phyloP scores from a whole-genome alignment of 306 rosid genomes.

The Casuarina equisetifolia region DNA sequence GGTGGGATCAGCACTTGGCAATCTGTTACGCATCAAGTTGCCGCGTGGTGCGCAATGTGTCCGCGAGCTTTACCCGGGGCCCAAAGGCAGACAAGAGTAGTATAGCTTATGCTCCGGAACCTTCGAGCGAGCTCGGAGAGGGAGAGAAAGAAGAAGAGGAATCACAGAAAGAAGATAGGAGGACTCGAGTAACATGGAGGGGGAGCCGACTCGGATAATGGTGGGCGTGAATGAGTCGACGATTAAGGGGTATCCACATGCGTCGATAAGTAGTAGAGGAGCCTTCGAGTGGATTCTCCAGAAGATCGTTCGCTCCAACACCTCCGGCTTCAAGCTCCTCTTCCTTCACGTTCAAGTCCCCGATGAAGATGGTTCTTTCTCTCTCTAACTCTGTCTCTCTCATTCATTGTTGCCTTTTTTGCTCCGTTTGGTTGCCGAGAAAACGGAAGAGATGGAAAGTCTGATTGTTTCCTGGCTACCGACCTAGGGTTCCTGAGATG shows the following conservation, averaged over 20 bases:
- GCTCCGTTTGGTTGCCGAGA: constrained; percentile 28
- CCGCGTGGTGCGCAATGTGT: neutral
- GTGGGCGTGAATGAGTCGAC: constrained; percentile 89
- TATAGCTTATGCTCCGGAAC: constrained; percentile 7
- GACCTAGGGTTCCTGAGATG: neutral
- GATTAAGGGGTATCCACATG: constrained; percentile 77
- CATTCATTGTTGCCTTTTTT: neutral
- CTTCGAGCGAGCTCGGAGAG: neutral
- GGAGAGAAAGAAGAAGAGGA: neutral
- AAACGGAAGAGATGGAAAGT: neutral
- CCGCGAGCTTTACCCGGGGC: neutral
- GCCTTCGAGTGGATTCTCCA: constrained; percentile 87
- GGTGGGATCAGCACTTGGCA: constrained; percentile 30
- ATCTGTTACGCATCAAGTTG: neutral
- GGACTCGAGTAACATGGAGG: constrained; percentile 20
- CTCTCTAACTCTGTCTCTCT: constrained; percentile 26
- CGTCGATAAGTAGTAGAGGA: constrained; percentile 85
- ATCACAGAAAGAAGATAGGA: neutral
- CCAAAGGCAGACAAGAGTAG: too few relatives aligned
- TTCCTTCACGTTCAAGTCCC: constrained; percentile 90
- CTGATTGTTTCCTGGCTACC: neutral
- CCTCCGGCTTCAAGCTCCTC: constrained; percentile 62
- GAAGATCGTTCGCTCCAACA: constrained; percentile 76
- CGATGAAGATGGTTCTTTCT: constrained; percentile 77
- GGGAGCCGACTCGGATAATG: constrained; percentile 66